Base-by-base conservation (phyloP, 2,329 filamentous ascomycete species). In the Cladophialophora yegresii region DNA sequence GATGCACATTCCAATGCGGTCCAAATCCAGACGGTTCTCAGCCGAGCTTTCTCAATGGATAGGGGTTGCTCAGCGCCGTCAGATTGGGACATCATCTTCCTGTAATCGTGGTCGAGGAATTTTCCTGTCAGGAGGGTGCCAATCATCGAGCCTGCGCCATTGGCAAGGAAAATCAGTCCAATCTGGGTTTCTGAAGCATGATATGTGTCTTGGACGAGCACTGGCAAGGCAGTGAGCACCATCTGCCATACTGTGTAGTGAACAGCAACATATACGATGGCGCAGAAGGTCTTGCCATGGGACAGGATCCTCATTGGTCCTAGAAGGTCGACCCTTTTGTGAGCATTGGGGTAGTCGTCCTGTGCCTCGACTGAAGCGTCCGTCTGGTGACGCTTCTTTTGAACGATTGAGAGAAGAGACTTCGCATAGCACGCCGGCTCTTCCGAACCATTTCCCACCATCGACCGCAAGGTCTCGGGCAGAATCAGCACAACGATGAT, bases 171-270 rank as follows among this genome's bases (percentile, higher is more conserved):
- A 0, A 80, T 80, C 1, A 84, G 72, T 0, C 82, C 82, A 13
- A 82, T 79, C 49, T 83, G 75, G 3, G 76, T 78, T 61, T 81
- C 79, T 4, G 62, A 71, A 0, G 83, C 73, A 7, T 74, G 74
- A 63, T 85, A 85, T 3, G 68, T 70, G 0, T 70, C 64, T 36
- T 80, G 69, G 68, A 85, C 83, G 0, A 85, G 75, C 0, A 77
- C 77, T 0, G 83, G 82, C 77, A 83, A 81, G 40, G 79, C 80
- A 0, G 83, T 83, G 62, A 84, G 83, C 68, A 78, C 81, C 81
- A 84, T 84, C 62, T 84, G 82, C 81, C 82, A 85, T 7, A 83
- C 79, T 0, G 81, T 77, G 62, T 84, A 85, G 72, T 83, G 81
- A 2, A 84, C 70, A 0, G 79, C 80, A 3, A 83, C 75, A 58